Evolutionary conservation across 805 yeast genomes (phyloP).

Genomic region (Saccharomycopsis fodiens): DNA sequence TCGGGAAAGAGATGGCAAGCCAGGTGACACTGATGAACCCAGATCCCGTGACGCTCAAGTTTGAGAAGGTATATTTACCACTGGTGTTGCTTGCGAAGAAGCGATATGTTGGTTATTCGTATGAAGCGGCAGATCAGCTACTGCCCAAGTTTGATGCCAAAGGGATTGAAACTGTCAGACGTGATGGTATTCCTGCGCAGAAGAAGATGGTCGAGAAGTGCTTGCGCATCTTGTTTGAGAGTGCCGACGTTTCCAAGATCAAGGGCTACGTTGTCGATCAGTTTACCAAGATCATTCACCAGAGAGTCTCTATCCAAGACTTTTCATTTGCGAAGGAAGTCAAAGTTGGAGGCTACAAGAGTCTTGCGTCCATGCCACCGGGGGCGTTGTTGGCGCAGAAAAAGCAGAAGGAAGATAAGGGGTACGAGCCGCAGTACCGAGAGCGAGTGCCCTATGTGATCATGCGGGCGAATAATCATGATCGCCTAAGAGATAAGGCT

Average conservation of each 20-base stretch:
- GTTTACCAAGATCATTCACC: slow-evolving; percentile 57
- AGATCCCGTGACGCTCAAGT: slow-evolving; percentile 72
- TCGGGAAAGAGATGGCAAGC: slow-evolving; percentile 66
- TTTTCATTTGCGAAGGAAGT: slow-evolving; percentile 92
- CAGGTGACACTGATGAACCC: slow-evolving; percentile 62
- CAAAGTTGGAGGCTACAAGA: slow-evolving; percentile 73
- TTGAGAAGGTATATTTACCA: slow-evolving; percentile 91
- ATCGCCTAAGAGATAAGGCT: slow-evolving; percentile 66
- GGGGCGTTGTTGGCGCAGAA: slow-evolving; percentile 80
- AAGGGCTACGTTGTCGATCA: slow-evolving; percentile 58
- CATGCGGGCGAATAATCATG: slow-evolving; percentile 41
- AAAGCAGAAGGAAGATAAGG: slow-evolving; percentile 52
- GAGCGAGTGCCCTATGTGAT: slow-evolving; percentile 89
- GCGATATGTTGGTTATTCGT: slow-evolving; percentile 83
- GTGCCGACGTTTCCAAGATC: slow-evolving; percentile 61
- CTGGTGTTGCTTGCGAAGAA: slow-evolving; percentile 78
- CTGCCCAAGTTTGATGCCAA: slow-evolving; percentile 83
- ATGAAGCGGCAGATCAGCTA: slow-evolving; percentile 47
- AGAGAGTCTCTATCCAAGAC: slow-evolving; percentile 64
- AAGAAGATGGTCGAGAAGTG: slow-evolving; percentile 72
- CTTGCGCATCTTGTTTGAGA: slow-evolving; percentile 61
- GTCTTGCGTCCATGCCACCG: slow-evolving; percentile 69
- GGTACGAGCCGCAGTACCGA: slow-evolving; percentile 78
- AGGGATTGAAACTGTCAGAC: slow-evolving; percentile 88
- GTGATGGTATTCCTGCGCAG: slow-evolving; percentile 94